phyloP scores from a whole-genome alignment of 495 filamentous ascomycete species.

The Penicillium diatomitis region DNA sequence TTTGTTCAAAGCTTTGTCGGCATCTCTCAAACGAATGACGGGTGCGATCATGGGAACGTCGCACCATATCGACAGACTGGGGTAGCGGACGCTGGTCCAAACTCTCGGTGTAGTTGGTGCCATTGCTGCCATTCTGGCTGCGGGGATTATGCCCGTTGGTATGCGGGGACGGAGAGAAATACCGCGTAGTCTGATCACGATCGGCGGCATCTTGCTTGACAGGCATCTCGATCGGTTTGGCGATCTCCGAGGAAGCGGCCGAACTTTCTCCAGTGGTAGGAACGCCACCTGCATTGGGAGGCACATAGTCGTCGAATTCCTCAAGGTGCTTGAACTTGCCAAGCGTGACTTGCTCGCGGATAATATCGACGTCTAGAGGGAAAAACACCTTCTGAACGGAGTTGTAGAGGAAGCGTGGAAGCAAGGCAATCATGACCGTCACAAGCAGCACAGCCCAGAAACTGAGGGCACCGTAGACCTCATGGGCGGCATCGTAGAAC shows the following conservation, averaged over 20 bases:
- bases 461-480: slow-evolving; percentile 69
- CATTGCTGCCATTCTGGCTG: slow-evolving; percentile 87
- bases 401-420: slow-evolving; percentile 81
- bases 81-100: slow-evolving; percentile 35
- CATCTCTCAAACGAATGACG: slow-evolving; percentile 37
- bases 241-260: slow-evolving; percentile 51
- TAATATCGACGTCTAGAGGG: slow-evolving; percentile 88
- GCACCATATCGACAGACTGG: slow-evolving; percentile 57
- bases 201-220: slow-evolving; percentile 48
- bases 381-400: slow-evolving; percentile 84
- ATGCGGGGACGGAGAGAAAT: slow-evolving; percentile 78
- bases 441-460: slow-evolving; percentile 82
- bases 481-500: slow-evolving; percentile 69
- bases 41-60: slow-evolving; percentile 72
- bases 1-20: slow-evolving; percentile 72
- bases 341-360: slow-evolving; percentile 78
- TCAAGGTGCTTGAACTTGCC: slow-evolving; percentile 72
- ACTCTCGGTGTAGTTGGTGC: slow-evolving; percentile 78
- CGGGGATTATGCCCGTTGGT: slow-evolving; percentile 75
- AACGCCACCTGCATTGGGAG: slow-evolving; percentile 18
- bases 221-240: slow-evolving; percentile 52
- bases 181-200: slow-evolving; percentile 76
- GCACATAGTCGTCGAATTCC: slow-evolving; percentile 36
- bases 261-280: slow-evolving; percentile 29
- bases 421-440: slow-evolving; percentile 66